Conservation (phyloP, 2,329 filamentous ascomycete species). For the Zymoseptoria tritici region DNA sequence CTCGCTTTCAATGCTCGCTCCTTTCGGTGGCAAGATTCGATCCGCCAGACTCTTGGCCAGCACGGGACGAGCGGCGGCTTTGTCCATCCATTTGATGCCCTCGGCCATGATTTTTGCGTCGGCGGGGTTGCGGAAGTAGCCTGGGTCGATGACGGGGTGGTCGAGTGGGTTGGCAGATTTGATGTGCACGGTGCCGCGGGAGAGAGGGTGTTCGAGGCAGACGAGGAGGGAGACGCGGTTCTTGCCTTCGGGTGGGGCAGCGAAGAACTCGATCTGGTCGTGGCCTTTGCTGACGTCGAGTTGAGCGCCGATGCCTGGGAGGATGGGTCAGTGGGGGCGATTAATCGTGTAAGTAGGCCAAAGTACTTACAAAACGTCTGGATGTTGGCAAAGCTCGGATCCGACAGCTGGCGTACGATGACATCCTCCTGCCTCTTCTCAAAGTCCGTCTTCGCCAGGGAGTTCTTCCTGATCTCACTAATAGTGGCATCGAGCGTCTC, state of each 20-base stretch:
- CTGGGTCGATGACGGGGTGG: slow-evolving; percentile 28
- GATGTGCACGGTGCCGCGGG: slow-evolving; percentile 27
- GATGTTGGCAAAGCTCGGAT: slow-evolving; percentile 31
- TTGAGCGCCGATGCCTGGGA: slow-evolving; percentile 22
- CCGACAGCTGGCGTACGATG: slow-evolving; percentile 27
- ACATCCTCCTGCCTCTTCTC: slow-evolving; percentile 31
- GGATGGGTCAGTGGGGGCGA: background rate
- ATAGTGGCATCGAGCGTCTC: slow-evolving; percentile 26
- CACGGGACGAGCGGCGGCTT: slow-evolving; percentile 37
- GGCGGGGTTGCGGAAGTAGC: slow-evolving; percentile 25
- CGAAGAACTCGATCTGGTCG: slow-evolving; percentile 27
- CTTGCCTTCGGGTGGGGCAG: slow-evolving; percentile 26
- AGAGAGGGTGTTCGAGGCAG: slow-evolving; percentile 24
- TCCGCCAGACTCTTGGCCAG: slow-evolving; percentile 37
- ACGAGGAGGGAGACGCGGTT: slow-evolving; percentile 25
- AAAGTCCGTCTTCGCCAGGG: slow-evolving; percentile 29
- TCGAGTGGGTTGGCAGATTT: slow-evolving; percentile 18
- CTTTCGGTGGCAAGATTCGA: slow-evolving; percentile 29
- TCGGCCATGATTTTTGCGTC: slow-evolving; percentile 28
- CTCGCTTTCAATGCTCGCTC: slow-evolving; percentile 19
- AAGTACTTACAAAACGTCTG: slow-evolving; percentile 27
- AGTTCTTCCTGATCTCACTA: slow-evolving; percentile 26
- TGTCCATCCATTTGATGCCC: slow-evolving; percentile 33
- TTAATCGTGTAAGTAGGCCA: background rate
- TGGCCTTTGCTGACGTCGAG: slow-evolving; percentile 25